These are phyloP conservation scores for Solanum sitiens DNA, from an alignment of 257 asterid genomes.

Conservation along the genomic window DNA sequence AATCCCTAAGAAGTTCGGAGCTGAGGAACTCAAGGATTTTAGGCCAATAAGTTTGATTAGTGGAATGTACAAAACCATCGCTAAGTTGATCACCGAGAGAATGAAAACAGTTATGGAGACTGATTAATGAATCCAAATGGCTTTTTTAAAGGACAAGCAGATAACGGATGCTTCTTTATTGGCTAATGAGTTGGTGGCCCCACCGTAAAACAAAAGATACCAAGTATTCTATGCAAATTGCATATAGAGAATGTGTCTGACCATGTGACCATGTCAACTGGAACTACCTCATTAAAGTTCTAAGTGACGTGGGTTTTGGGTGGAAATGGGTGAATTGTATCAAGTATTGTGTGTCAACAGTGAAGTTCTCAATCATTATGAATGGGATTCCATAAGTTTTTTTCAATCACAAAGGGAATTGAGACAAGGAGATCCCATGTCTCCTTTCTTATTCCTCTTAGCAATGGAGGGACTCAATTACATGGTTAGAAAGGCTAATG, in stretches of 20 bases:
- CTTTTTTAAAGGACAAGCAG: too few species aligned
- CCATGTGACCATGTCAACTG: neutral
- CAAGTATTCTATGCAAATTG: neutral
- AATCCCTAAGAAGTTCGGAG: neutral
- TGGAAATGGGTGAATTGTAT: neutral
- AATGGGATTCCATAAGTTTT: neutral
- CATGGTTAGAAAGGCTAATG: neutral
- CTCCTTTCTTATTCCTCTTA: neutral
- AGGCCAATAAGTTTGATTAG: neutral
- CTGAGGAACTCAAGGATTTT: neutral
- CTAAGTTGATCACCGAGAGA: neutral
- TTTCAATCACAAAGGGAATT: neutral
- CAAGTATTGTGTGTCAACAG: neutral
- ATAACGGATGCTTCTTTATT: neutral
- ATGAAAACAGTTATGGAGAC: neutral
- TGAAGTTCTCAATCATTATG: neutral
- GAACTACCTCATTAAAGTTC: neutral
- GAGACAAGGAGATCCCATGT: neutral
- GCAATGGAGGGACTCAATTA: neutral
- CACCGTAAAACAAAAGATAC: neutral
- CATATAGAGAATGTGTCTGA: neutral
- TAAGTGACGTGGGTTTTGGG: neutral
- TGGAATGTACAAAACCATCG: neutral
- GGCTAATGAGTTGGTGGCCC: neutral
- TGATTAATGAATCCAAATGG: neutral